phyloP scores from a whole-genome alignment of 805 yeast species.

The Yueomyces sinensis region DNA sequence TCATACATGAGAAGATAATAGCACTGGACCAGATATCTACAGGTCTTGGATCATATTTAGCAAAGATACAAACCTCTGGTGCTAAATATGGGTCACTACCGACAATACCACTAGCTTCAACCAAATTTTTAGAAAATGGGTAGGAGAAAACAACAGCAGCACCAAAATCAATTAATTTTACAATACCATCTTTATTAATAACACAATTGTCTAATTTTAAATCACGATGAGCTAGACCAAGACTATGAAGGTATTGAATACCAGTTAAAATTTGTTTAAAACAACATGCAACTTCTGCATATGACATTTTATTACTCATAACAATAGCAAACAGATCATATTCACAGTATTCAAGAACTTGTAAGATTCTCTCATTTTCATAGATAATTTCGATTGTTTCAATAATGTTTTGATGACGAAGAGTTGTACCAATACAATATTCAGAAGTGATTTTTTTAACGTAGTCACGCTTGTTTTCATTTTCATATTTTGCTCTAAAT shows the following conservation, averaged over 20 bases:
- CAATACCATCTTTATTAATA: constrained; percentile 64
- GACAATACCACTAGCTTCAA: constrained; percentile 68
- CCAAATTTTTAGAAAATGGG: constrained; percentile 57
- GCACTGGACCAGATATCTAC: constrained; percentile 88
- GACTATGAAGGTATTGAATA: constrained; percentile 58
- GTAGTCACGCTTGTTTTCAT: constrained; percentile 71
- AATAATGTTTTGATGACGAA: constrained; percentile 78
- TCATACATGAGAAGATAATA: constrained; percentile 80
- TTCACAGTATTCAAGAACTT: constrained; percentile 89
- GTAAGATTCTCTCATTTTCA: constrained; percentile 72
- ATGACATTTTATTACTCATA: constrained; percentile 78
- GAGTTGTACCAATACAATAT: constrained; percentile 82
- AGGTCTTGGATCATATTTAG: constrained; percentile 75
- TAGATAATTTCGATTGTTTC: constrained; percentile 84
- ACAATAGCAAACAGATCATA: constrained; percentile 87
- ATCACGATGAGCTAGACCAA: constrained; percentile 84
- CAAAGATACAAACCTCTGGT: constrained; percentile 73
- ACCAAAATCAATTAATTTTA: constrained; percentile 82
- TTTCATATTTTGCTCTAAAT: constrained; percentile 60
- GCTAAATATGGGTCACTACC: constrained; percentile 81
- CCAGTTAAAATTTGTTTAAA: constrained; percentile 77
- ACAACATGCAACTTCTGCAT: constrained; percentile 72
- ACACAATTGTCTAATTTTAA: constrained; percentile 85
- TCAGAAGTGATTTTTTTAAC: constrained; percentile 87
- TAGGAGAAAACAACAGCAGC: constrained; percentile 80